These are phyloP conservation scores for Neurospora terricola DNA, from an alignment of 495 filamentous ascomycete genomes.

Conservation along the genomic window DNA sequence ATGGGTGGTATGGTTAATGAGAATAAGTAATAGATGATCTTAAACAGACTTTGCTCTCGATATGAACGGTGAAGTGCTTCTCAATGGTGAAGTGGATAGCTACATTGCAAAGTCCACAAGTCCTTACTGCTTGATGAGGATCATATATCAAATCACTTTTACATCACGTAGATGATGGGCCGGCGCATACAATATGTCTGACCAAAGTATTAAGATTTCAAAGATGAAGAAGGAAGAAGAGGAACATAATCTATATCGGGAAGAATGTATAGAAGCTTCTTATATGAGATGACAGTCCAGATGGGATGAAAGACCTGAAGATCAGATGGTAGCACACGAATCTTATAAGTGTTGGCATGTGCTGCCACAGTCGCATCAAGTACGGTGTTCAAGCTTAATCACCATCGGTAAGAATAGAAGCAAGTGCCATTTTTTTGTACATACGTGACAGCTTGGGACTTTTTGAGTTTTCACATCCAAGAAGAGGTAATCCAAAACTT, in stretches of 20 bases:
- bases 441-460: neutral
- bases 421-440: neutral
- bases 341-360: neutral
- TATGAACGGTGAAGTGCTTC: neutral
- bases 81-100: neutral
- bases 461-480: neutral
- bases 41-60: neutral
- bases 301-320: neutral
- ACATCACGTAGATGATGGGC: neutral
- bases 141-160: neutral
- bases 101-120: neutral
- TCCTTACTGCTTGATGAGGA: neutral
- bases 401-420: neutral
- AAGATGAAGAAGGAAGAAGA: neutral
- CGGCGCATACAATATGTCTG: neutral
- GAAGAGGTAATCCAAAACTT: neutral
- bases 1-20: neutral
- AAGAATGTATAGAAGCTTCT: neutral
- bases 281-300: neutral
- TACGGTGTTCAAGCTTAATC: neutral
- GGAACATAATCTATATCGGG: neutral
- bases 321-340: neutral
- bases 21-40: neutral
- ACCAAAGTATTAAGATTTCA: neutral
- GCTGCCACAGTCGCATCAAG: neutral